Conservation (phyloP, 2,329 filamentous ascomycete genomes). For the Ambrosiella cleistominuta region DNA sequence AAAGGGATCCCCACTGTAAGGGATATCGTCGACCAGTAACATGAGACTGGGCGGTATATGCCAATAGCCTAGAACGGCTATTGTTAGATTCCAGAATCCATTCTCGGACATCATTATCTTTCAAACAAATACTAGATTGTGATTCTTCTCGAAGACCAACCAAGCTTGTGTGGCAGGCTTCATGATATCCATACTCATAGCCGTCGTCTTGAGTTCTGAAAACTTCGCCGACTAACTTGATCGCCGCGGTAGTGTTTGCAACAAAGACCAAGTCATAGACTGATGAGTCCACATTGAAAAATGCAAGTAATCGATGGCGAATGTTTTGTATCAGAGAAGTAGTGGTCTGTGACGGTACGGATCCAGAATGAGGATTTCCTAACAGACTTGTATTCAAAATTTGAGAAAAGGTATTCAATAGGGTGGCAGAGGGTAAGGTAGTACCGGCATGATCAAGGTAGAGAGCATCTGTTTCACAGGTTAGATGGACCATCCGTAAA, state of each 20-base stretch:
- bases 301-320: slow-evolving; percentile 33
- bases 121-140: slow-evolving; percentile 40
- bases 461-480: slow-evolving; percentile 19
- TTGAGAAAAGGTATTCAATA: slow-evolving; percentile 35
- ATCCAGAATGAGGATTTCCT: slow-evolving; percentile 51
- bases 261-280: slow-evolving; percentile 46
- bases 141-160: slow-evolving; percentile 49
- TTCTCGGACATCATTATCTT: slow-evolving; percentile 33
- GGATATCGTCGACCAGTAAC: slow-evolving; percentile 49
- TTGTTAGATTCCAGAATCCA: slow-evolving; percentile 23
- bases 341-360: slow-evolving; percentile 37
- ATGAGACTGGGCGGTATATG: slow-evolving; percentile 53
- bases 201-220: slow-evolving; percentile 32
- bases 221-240: slow-evolving; percentile 42
- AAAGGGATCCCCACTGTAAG: slow-evolving; percentile 31
- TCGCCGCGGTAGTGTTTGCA: slow-evolving; percentile 43
- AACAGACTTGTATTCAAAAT: slow-evolving; percentile 41
- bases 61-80: slow-evolving; percentile 27
- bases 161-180: slow-evolving; percentile 43
- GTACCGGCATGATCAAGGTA: slow-evolving; percentile 43
- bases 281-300: slow-evolving; percentile 39
- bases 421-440: slow-evolving; percentile 40
- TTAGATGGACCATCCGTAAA: not conserved
- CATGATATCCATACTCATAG: slow-evolving; percentile 44
- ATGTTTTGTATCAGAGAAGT: slow-evolving; percentile 40